Conservation (phyloP, 306 rosid genomes). For the Pueraria montana region DNA sequence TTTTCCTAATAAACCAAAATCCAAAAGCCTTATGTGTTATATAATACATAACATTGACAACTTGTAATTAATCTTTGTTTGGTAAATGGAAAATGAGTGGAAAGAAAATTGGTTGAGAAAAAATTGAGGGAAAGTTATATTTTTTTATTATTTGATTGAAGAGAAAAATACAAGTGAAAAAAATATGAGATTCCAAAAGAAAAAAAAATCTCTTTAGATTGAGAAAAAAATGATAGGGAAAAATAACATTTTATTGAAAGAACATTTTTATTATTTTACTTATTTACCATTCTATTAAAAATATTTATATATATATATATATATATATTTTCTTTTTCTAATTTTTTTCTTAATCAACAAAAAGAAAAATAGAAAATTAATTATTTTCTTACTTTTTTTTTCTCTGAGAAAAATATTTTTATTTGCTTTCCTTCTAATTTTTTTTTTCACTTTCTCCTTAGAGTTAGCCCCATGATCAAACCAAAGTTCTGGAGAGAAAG, state of each 20-base stretch:
- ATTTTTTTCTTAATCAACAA: background rate
- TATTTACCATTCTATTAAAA: background rate
- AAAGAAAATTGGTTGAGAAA: background rate
- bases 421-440: background rate
- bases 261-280: background rate
- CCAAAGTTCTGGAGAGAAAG: background rate
- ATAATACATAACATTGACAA: background rate
- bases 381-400: background rate
- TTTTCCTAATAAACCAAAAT: background rate
- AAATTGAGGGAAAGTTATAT: background rate
- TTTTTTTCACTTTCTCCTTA: background rate
- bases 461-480: background rate
- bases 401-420: background rate
- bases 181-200: background rate
- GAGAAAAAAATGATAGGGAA: background rate
- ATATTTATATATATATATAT: background rate
- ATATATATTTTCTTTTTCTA: no score
- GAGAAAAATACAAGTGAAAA: background rate
- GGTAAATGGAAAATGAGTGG: background rate
- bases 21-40: background rate
- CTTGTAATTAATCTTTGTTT: background rate
- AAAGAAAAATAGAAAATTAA: background rate
- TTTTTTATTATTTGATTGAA: background rate
- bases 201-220: background rate
- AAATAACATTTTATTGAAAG: background rate